Percentiles rank a stretch among this genome's conserved stretches.
Evolutionary conservation across 2,329 filamentous ascomycete species (phyloP).

Genomic region (Fusarium fracticaudum): DNA sequence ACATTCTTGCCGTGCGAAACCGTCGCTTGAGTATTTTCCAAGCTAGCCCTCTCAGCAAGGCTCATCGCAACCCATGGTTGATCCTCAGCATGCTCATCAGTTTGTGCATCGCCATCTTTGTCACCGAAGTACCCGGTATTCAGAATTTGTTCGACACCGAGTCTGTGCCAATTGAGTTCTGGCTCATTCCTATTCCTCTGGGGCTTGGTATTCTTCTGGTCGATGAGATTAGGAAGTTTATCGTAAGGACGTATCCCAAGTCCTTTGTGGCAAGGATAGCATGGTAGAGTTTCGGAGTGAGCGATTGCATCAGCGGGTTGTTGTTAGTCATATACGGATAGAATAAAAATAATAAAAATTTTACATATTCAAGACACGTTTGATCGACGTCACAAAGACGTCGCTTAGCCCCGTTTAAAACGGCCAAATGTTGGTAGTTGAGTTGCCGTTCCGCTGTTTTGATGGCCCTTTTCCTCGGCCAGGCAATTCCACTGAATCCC

Average conservation of each 20-base stretch:
- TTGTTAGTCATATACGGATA: not conserved
- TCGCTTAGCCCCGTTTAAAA: not conserved
- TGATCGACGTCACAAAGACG: not conserved
- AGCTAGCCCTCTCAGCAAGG: constrained; percentile 57
- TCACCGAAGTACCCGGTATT: constrained; percentile 61
- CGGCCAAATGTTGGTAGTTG: not conserved
- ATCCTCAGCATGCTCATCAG: constrained; percentile 57
- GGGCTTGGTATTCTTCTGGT: constrained; percentile 60
- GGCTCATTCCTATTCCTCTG: constrained; percentile 61
- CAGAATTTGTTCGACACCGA: constrained; percentile 60
- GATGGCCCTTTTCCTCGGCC: not conserved
- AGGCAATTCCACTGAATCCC: not conserved
- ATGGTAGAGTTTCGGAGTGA: constrained; percentile 52
- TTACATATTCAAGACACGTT: not conserved
- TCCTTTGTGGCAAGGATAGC: constrained; percentile 57
- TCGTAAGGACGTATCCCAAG: constrained; percentile 57
- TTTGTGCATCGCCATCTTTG: constrained; percentile 62
- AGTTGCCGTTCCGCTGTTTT: not conserved
- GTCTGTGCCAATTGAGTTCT: constrained; percentile 61
- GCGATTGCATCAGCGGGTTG: not conserved
- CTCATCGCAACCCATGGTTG: constrained; percentile 61
- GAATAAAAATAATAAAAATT: not conserved
- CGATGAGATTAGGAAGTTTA: constrained; percentile 62
- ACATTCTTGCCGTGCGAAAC: constrained; percentile 61
- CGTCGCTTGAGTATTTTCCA: constrained; percentile 62